Conservation (phyloP, 495 filamentous ascomycete genomes). For the Neurospora sp. region DNA sequence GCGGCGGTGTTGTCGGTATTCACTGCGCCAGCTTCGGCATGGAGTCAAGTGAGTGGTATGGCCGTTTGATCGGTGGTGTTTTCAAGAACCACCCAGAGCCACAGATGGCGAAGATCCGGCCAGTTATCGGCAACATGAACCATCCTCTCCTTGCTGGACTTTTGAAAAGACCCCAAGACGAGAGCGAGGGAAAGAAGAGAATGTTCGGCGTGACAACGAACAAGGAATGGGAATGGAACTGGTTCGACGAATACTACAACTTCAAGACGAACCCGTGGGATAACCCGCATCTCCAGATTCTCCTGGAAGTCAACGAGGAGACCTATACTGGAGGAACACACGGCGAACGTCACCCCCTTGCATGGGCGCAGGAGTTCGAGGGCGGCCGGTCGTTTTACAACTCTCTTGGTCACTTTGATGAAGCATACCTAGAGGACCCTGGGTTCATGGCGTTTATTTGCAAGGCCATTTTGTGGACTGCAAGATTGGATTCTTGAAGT, state of each 20-base stretch:
- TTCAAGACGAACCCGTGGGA: constrained; percentile 20
- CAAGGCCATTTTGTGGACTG: constrained; percentile 26
- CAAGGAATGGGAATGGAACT: constrained; percentile 10
- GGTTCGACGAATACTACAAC: constrained; percentile 34
- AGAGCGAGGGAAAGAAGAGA: neutral
- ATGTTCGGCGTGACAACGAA: neutral
- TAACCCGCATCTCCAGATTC: constrained; percentile 11
- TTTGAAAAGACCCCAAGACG: constrained; percentile 3
- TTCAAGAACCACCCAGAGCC: constrained; percentile 28
- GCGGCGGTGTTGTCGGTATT: constrained; percentile 28
- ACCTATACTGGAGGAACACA: constrained; percentile 22
- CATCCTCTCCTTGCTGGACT: constrained; percentile 18
- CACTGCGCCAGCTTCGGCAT: constrained; percentile 28
- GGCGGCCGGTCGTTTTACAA: constrained; percentile 29
- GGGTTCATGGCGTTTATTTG: constrained; percentile 22
- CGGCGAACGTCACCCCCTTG: constrained; percentile 23
- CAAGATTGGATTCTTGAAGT: neutral
- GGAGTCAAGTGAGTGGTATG: constrained; percentile 20
- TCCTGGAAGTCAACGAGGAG: constrained; percentile 22
- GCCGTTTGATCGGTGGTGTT: constrained; percentile 23
- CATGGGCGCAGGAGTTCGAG: constrained; percentile 28
- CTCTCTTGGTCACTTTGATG: constrained; percentile 30
- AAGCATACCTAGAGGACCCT: constrained; percentile 22
- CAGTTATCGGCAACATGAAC: constrained; percentile 7
- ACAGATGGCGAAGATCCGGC: constrained; percentile 11